Evolutionary conservation across 2,329 filamentous ascomycete species (phyloP).

Genomic region (Talaromyces funiculosus): DNA sequence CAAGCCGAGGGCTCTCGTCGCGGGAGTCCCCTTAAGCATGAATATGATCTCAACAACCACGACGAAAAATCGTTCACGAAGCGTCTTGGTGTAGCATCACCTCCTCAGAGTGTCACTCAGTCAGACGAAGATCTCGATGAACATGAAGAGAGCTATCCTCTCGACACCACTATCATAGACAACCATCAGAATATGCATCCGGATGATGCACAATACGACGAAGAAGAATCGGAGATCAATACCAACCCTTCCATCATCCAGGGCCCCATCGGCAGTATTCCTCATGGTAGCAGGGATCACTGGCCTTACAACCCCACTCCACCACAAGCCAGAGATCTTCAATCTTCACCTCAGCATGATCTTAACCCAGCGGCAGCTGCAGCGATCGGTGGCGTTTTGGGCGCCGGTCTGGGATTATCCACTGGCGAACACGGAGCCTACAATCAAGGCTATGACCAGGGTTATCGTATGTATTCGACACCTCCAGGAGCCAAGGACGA

Average conservation of each 20-base stretch:
- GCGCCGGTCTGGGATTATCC: constrained; percentile 45
- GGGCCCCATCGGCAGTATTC: constrained; percentile 59
- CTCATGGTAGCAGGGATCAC: constrained; percentile 45
- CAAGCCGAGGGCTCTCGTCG: constrained; percentile 21
- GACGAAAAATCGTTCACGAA: constrained; percentile 36
- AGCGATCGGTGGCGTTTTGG: constrained; percentile 40
- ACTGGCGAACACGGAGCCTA: constrained; percentile 50
- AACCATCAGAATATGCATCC: constrained; percentile 60
- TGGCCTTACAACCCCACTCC: constrained; percentile 56
- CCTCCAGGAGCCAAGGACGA: constrained; percentile 69
- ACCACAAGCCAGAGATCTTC: constrained; percentile 39
- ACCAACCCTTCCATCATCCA: constrained; percentile 83
- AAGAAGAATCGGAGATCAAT: constrained; percentile 57
- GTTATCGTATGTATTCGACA: constrained; percentile 43
- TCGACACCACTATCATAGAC: constrained; percentile 64
- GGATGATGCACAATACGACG: constrained; percentile 63
- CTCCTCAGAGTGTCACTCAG: constrained; percentile 50
- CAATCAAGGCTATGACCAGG: constrained; percentile 61
- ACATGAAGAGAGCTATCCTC: constrained; percentile 44
- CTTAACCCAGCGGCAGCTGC: constrained; percentile 23
- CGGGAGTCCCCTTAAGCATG: constrained; percentile 45
- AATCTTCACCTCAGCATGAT: constrained; percentile 26
- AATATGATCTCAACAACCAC: constrained; percentile 31
- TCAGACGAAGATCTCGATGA: constrained; percentile 36
- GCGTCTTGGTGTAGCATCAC: constrained; percentile 43